Conservation (phyloP, 306 rosid genomes). For the Potentilla sterilis region DNA sequence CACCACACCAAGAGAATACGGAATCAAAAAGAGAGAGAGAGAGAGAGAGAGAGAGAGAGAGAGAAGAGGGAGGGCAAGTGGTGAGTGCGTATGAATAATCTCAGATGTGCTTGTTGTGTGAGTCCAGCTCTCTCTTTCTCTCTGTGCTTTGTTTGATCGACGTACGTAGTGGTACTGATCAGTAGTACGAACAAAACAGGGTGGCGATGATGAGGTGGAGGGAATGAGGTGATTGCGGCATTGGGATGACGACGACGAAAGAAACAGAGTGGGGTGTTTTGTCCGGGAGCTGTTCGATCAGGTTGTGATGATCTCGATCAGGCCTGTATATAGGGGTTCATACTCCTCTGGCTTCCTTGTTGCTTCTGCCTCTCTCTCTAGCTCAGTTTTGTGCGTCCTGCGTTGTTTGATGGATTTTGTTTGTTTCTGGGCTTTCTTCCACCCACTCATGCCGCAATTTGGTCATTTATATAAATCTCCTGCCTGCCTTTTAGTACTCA, state of each 20-base stretch:
- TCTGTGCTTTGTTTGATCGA: background rate
- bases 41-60: constrained; percentile 6
- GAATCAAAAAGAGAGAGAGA: constrained; percentile 7
- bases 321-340: background rate
- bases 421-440: background rate
- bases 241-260: background rate
- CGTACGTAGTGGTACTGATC: background rate
- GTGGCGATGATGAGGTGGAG: background rate
- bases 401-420: background rate
- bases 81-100: background rate
- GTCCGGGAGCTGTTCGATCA: background rate
- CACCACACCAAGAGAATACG: constrained; percentile 8
- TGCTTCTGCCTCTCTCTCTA: background rate
- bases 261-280: background rate
- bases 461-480: background rate
- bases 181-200: background rate
- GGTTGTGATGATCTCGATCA: background rate
- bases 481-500: background rate
- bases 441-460: background rate
- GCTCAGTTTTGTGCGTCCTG: background rate
- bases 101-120: background rate
- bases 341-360: background rate
- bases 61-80: constrained; percentile 20
- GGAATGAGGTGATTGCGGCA: background rate
- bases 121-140: background rate